Percentiles rank a stretch among this genome's conserved stretches.
Evolutionary conservation across 176 grass and related monocot species (phyloP).

Genomic region (Neostapfia colusana): DNA sequence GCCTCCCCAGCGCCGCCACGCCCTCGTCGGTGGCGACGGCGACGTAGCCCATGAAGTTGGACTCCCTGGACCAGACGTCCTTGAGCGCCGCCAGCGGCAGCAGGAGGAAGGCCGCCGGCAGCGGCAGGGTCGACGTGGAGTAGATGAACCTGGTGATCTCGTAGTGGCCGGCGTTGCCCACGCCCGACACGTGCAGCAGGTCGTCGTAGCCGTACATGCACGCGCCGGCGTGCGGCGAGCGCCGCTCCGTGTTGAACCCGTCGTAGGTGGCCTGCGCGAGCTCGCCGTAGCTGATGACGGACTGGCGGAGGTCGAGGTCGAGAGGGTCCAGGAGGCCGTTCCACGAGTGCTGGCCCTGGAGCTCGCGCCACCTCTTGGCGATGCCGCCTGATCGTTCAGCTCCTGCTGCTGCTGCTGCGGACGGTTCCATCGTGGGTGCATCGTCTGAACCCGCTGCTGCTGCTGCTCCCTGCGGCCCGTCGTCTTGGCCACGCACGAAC

Average conservation of each 20-base stretch:
- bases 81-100: neutral
- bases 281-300: conserved; percentile 60
- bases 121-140: neutral
- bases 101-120: neutral
- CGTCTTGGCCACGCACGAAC: neutral
- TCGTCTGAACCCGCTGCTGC: no score
- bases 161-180: neutral
- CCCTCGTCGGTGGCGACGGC: conserved; percentile 61
- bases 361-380: conserved; percentile 52
- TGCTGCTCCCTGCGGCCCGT: neutral
- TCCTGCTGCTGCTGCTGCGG: no score
- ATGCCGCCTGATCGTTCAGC: neutral
- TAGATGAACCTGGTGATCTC: conserved; percentile 10
- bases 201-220: conserved; percentile 24
- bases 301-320: conserved; percentile 52
- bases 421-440: no score
- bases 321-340: conserved; percentile 57
- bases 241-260: conserved; percentile 47
- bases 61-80: conserved; percentile 50
- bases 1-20: conserved; percentile 45
- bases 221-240: conserved; percentile 47
- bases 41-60: conserved; percentile 62
- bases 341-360: conserved; percentile 55
- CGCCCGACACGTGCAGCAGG: conserved; percentile 26
- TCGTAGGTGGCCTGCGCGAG: conserved; percentile 53